Evolutionary conservation across 1,139 yeast genomes (phyloP).

Genomic region (Lodderomyces theae): DNA sequence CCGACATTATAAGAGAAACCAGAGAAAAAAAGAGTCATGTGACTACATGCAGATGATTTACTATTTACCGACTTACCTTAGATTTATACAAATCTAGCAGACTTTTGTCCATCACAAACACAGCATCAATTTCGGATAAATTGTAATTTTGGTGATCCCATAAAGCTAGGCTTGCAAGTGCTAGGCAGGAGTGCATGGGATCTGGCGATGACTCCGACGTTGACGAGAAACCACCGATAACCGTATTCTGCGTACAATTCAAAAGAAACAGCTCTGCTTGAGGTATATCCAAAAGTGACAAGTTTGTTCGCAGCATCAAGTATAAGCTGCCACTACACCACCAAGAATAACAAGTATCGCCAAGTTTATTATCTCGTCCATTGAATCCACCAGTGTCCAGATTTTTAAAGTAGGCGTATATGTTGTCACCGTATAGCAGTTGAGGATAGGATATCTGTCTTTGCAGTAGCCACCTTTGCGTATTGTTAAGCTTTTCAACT

Average conservation of each 20-base stretch:
- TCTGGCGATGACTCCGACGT: constrained; percentile 62
- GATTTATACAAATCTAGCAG: not conserved
- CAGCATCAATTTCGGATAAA: constrained; percentile 24
- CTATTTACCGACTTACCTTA: not conserved
- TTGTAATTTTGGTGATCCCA: constrained; percentile 24
- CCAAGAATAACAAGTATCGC: constrained; percentile 91
- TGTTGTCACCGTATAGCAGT: constrained; percentile 19
- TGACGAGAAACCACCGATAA: constrained; percentile 85
- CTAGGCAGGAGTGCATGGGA: constrained; percentile 65
- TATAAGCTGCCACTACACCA: constrained; percentile 73
- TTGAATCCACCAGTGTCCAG: constrained; percentile 77
- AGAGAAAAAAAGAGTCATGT: not conserved
- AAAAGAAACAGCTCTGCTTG: constrained; percentile 49
- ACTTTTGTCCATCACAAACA: constrained; percentile 19
- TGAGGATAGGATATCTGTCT: constrained; percentile 54
- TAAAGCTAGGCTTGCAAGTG: constrained; percentile 55
- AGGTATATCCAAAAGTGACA: constrained; percentile 34
- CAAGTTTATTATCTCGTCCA: constrained; percentile 80
- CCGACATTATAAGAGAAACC: not conserved
- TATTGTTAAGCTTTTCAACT: constrained; percentile 25
- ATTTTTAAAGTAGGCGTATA: constrained; percentile 35
- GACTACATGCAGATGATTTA: not conserved
- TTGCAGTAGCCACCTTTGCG: constrained; percentile 58
- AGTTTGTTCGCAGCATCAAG: constrained; percentile 29
- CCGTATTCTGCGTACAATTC: constrained; percentile 55